These are phyloP conservation scores for Symbiodinium natans DNA, from an alignment of 73 alveolate genomes.

Conservation along the genomic window DNA sequence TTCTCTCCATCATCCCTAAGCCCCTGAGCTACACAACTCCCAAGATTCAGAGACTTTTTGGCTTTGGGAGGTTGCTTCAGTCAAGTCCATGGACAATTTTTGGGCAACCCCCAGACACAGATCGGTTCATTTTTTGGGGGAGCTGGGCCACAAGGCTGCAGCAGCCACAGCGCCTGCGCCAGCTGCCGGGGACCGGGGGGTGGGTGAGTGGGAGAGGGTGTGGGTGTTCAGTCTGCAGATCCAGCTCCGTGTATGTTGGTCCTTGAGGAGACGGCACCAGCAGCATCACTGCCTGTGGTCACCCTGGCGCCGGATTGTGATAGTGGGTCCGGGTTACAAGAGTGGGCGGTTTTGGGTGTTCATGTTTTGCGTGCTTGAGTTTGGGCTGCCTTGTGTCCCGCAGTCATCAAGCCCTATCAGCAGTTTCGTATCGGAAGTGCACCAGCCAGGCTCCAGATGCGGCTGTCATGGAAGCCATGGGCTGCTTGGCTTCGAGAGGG, in stretches of 20 bases:
- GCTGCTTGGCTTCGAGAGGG: not conserved
- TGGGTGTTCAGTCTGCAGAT: not conserved
- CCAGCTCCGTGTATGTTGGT: no score
- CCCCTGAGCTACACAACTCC: not conserved
- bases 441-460: slow-evolving; percentile 73
- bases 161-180: slow-evolving; percentile 93
- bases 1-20: no score
- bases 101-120: no score
- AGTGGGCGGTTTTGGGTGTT: not conserved
- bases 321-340: no score
- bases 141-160: slow-evolving; percentile 22
- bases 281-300: slow-evolving; percentile 34
- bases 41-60: not conserved
- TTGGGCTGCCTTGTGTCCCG: no score
- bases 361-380: no score
- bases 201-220: not conserved
- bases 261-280: slow-evolving; percentile 41
- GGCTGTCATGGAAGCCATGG: slow-evolving; percentile 93
- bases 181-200: slow-evolving; percentile 81
- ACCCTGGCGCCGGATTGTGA: not conserved
- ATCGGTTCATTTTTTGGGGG: no score
- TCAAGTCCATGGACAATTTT: no score
- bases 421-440: no score
- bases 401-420: no score
- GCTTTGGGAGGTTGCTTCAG: not conserved